Base-by-base conservation (phyloP, 2,329 filamentous ascomycete genomes). In the Ilyonectria robusta region DNA sequence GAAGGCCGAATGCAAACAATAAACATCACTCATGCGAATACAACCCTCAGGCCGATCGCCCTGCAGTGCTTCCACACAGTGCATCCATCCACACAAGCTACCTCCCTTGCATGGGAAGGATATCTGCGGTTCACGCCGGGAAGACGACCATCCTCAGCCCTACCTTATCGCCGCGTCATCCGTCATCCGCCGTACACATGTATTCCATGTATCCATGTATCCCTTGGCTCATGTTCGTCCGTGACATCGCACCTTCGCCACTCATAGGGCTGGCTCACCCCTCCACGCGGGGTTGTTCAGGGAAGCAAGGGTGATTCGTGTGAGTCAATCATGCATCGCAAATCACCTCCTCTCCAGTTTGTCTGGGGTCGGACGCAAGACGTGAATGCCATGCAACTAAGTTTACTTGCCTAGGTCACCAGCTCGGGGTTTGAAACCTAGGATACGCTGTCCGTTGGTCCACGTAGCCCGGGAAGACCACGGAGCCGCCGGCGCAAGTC, bases 251-350 rank as follows among this genome's bases (percentile, higher is more conserved):
- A 54, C 46, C 23, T 21, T 54, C 31, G 35, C 56, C 62, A 65
- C 54, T 58, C 29, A 53, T 53, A 42, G 23, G 48, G 23, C 51
- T 56, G 31, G 31, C n/a, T 21, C 33, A 13, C 48, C 48, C 44
- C 46, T 50, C 31, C 33, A 35, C 57, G 50, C 51, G 51, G 40
- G 62, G 42, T 48, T 50, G 40, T 56, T 37, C 29, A 48, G 51
- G 42, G 15, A 46, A 40, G 23, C 59, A 48, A 55, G 59, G 51
- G 59, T 62, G 59, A 51, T 62, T 56, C 50, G 50, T 55, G 29
- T 23, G 21, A 44, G 21, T 44, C 23, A 10, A 21, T 6, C 35
- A 19, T 29, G 42, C 42, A 60, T 56, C 53, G 26, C 17, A 50
- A 44, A 19, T 44, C 42, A 23, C 33, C 23, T 26, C 33, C 13